Conservation (phyloP, 2,329 filamentous ascomycete species). For the Ploettnerulaceae sp. region DNA sequence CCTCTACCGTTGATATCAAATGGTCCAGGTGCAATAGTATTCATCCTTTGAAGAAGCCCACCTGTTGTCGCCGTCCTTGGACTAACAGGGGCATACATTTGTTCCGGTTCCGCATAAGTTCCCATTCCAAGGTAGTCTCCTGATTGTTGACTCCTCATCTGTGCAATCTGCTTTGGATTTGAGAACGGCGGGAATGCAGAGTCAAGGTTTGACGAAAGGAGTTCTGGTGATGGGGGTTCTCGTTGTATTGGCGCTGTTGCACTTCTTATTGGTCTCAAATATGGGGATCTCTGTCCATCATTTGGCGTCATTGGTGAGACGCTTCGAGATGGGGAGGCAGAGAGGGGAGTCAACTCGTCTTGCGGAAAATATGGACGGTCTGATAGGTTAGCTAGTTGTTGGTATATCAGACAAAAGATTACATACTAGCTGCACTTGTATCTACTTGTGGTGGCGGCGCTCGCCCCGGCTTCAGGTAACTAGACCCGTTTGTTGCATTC, state of each 20-base stretch:
- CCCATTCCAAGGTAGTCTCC: constrained; percentile 17
- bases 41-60: constrained; percentile 55
- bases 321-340: constrained; percentile 54
- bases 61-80: constrained; percentile 40
- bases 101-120: constrained; percentile 34
- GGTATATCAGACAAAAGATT: not conserved
- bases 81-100: constrained; percentile 44
- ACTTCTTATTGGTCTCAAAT: constrained; percentile 34
- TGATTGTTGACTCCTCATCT: constrained; percentile 13
- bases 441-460: constrained; percentile 45
- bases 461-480: constrained; percentile 37
- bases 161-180: constrained; percentile 35
- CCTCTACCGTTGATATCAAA: constrained; percentile 52
- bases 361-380: constrained; percentile 51
- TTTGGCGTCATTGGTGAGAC: constrained; percentile 59
- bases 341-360: constrained; percentile 59
- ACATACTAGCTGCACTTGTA: constrained; percentile 49
- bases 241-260: constrained; percentile 36
- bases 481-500: constrained; percentile 24
- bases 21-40: constrained; percentile 61
- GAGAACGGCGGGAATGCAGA: constrained; percentile 51
- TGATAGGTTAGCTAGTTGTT: constrained; percentile 11
- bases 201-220: constrained; percentile 42
- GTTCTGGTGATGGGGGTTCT: constrained; percentile 41
- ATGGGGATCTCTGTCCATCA: constrained; percentile 41